Base-by-base conservation (phyloP, 2,329 filamentous ascomycete species). In the Lithohypha guttulata region DNA sequence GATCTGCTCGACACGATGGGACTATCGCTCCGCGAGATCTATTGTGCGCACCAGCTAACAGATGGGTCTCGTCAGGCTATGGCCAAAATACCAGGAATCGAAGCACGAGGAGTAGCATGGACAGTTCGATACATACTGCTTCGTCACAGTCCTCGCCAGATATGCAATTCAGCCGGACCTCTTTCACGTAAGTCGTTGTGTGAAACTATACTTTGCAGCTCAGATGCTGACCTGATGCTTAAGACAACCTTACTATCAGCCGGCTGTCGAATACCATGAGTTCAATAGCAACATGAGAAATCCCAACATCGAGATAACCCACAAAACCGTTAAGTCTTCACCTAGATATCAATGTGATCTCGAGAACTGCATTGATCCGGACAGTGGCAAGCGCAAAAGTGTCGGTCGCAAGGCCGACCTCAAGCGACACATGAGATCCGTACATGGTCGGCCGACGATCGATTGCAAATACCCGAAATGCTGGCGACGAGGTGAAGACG, bases 351-450 rank as follows among this genome's bases (percentile, higher is more conserved):
- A 34, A 22, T 26, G 22, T 30, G 32, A 27, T 19, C 20, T 38
- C 28, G n/a, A 15, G 3, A 43, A 45, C 17, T 61, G 55, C 43
- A 33, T 49, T 18, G 51, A 49, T 42, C n/a, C 19, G 11, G 52
- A 38, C 3, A 18, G 40, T 6, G 45, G 45, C 17, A 14, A 21
- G 2, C 43, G 39, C 11, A 42, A 14, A 23, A 46, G 51, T 25
- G 69, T 69, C 53, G 61, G 59, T 11, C 64, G 68, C 31, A 57
- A 60, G 29, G 66, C 66, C 5, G 69, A 73, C 48, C 53, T 71
- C 8, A 63, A 65, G 45, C 65, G 69, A 5, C 69, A 72, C 46
- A 54, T 62, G 34, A 54, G 56, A n/a, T 65, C 60, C 33, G 62
- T 65, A 10, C 69, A 71, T 48, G 50, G 59, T 9, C 30, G 42